These are phyloP conservation scores for Cystobasidium slooffiae DNA, from an alignment of 1,284 basidiomycete species.

Conservation along the genomic window DNA sequence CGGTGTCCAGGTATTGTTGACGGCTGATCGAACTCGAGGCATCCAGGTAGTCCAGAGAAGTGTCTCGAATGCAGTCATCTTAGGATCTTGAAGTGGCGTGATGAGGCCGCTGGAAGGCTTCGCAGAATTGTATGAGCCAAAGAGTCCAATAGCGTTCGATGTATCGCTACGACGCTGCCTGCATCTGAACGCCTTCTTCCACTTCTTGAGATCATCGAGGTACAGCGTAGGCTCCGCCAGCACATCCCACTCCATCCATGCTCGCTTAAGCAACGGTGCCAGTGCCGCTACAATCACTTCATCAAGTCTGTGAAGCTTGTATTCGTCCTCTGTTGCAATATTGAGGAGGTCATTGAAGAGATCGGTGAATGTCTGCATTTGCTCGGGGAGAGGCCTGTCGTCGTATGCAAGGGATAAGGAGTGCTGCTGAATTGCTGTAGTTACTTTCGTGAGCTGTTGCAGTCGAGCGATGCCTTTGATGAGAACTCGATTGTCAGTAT, in stretches of 20 bases:
- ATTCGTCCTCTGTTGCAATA: conserved; percentile 71
- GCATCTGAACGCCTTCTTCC: conserved; percentile 66
- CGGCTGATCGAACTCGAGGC: conserved; percentile 78
- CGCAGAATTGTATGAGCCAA: conserved; percentile 5
- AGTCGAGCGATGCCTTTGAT: conserved; percentile 39
- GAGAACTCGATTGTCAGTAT: neutral
- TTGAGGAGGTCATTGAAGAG: conserved; percentile 72
- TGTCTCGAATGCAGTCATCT: conserved; percentile 94
- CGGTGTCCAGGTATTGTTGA: conserved; percentile 83
- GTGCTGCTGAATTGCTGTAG: conserved; percentile 39
- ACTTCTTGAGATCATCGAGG: conserved; percentile 55
- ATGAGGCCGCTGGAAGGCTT: neutral
- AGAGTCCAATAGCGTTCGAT: conserved; percentile 19
- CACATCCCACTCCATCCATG: conserved; percentile 50
- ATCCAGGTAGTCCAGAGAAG: conserved; percentile 94
- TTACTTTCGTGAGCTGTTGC: conserved; percentile 37
- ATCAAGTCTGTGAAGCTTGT: conserved; percentile 77
- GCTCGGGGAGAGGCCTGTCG: conserved; percentile 22
- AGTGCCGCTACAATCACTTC: conserved; percentile 91
- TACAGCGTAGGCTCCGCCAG: conserved; percentile 45
- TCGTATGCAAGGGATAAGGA: conserved; percentile 9
- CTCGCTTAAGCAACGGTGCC: conserved; percentile 64
- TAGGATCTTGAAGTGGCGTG: conserved; percentile 17
- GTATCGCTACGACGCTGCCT: conserved; percentile 69
- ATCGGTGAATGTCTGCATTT: conserved; percentile 69